These are phyloP conservation scores for Kentomonas sorsogonicus DNA, from an alignment of 208 protist species.

Conservation along the genomic window DNA sequence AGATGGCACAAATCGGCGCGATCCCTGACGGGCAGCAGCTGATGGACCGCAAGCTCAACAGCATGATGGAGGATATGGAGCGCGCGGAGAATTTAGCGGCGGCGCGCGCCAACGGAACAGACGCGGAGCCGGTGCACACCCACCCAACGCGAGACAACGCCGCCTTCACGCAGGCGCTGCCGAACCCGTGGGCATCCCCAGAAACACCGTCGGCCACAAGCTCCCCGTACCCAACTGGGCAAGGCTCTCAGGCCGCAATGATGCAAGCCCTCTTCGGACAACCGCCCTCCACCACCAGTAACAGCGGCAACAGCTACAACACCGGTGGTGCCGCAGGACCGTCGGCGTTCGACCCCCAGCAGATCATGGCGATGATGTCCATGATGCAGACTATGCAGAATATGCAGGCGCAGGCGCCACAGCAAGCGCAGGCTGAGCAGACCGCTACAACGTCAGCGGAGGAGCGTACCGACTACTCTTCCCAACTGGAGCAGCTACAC, in stretches of 20 bases:
- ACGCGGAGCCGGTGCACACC: slow-evolving; percentile 10
- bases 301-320: neutral
- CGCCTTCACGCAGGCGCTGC: slow-evolving; percentile 53
- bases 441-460: no score
- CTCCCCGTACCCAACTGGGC: no score
- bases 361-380: slow-evolving; percentile 5
- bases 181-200: slow-evolving; percentile 38
- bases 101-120: slow-evolving; percentile 8
- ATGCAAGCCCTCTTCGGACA: no score
- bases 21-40: slow-evolving; percentile 62
- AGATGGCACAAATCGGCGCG: slow-evolving; percentile 58
- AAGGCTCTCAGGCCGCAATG: neutral
- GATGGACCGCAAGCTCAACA: slow-evolving; percentile 47
- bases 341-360: neutral
- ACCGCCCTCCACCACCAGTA: no score
- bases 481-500: no score
- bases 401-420: no score
- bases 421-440: no score
- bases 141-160: slow-evolving; percentile 42
- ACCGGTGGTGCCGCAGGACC: neutral
- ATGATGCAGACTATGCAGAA: slow-evolving; percentile 13
- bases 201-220: neutral
- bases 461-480: no score
- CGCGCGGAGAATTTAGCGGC: slow-evolving; percentile 19
- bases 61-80: slow-evolving; percentile 17